These are phyloP conservation scores for Suillus subluteus DNA, from an alignment of 768 basidiomycete genomes.

Conservation along the genomic window DNA sequence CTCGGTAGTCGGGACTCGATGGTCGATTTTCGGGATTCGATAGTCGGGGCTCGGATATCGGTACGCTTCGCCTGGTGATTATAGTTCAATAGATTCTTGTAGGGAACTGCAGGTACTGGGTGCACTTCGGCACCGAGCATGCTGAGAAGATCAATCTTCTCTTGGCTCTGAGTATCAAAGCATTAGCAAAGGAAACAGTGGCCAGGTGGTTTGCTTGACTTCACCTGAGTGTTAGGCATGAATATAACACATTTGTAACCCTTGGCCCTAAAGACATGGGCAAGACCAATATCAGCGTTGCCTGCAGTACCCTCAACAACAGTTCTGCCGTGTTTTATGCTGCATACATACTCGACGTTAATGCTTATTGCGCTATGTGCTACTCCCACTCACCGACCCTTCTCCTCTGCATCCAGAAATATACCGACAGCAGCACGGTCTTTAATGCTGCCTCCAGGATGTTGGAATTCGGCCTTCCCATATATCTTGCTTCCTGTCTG, in stretches of 20 bases:
- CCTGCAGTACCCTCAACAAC: constrained; percentile 98
- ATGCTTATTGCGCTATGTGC: not conserved
- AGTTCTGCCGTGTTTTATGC: constrained; percentile 91
- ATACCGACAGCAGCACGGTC: constrained; percentile 95
- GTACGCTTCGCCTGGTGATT: constrained; percentile 99
- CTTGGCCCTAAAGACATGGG: constrained; percentile 88
- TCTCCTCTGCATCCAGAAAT: constrained; percentile 82
- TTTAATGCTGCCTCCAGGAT: constrained; percentile 97
- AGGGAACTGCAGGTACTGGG: constrained; percentile 95
- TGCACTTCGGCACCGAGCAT: constrained; percentile 98
- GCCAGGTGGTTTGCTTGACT: constrained; percentile 29
- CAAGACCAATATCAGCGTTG: constrained; percentile 96
- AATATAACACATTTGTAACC: constrained; percentile 99
- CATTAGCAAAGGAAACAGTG: not conserved
- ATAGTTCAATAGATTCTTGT: constrained; percentile 94
- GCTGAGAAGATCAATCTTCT: constrained; percentile 95
- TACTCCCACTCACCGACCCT: constrained; percentile 64
- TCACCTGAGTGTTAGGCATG: constrained; percentile 93
- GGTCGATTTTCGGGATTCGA: no score
- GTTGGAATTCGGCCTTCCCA: constrained; percentile 98
- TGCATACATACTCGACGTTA: constrained; percentile 26
- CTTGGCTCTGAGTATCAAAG: constrained; percentile 71
- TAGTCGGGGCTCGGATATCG: no score
- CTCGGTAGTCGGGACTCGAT: no score
- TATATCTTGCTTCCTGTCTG: constrained; percentile 82